These are phyloP conservation scores for Pseudozyma pruni DNA, from an alignment of 1,284 basidiomycete species.

Conservation along the genomic window DNA sequence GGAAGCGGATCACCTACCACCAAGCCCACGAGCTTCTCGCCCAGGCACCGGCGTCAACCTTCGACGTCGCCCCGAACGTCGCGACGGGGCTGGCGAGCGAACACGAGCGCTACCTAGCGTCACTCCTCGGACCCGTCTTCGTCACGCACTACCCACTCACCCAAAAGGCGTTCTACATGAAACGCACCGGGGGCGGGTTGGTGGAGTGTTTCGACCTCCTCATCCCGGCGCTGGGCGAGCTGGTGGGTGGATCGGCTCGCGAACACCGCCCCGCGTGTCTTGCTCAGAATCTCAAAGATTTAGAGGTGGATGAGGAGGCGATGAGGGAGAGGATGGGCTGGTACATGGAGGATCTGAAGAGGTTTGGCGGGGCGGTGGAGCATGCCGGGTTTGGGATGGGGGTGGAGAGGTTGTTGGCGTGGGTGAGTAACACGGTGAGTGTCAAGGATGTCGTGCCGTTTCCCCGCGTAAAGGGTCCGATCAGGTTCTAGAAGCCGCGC, in stretches of 20 bases:
- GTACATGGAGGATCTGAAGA: slow-evolving; percentile 60
- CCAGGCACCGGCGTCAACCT: slow-evolving; percentile 5
- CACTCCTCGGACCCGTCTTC: slow-evolving; percentile 81
- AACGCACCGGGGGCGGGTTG: slow-evolving; percentile 59
- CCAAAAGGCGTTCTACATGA: slow-evolving; percentile 98
- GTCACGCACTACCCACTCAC: slow-evolving; percentile 85
- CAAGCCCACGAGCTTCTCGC: slow-evolving; percentile 77
- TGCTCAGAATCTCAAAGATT: slow-evolving; percentile 17
- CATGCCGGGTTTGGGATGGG: slow-evolving; percentile 66
- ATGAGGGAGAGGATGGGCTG: slow-evolving; percentile 33
- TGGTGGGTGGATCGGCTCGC: slow-evolving; percentile 89
- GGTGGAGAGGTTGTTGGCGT: slow-evolving; percentile 61
- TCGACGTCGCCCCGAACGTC: slow-evolving; percentile 73
- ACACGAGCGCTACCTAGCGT: slow-evolving; percentile 90
- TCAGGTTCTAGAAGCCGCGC: slow-evolving; percentile 47
- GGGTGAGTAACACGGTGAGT: slow-evolving; percentile 58
- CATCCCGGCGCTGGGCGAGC: slow-evolving; percentile 86
- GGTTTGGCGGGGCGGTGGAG: slow-evolving; percentile 52
- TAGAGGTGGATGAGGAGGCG: slow-evolving; percentile 3
- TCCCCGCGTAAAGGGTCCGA: slow-evolving; percentile 50
- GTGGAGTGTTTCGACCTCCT: slow-evolving; percentile 71
- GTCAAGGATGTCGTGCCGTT: slow-evolving; percentile 63
- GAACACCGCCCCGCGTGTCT: slow-evolving; percentile 77
- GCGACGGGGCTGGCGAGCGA: slow-evolving; percentile 82
- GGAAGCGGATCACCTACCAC: slow-evolving; percentile 83